phyloP scores from a whole-genome alignment of 2,329 filamentous ascomycete species.

The Paraphoma chrysanthemicola region DNA sequence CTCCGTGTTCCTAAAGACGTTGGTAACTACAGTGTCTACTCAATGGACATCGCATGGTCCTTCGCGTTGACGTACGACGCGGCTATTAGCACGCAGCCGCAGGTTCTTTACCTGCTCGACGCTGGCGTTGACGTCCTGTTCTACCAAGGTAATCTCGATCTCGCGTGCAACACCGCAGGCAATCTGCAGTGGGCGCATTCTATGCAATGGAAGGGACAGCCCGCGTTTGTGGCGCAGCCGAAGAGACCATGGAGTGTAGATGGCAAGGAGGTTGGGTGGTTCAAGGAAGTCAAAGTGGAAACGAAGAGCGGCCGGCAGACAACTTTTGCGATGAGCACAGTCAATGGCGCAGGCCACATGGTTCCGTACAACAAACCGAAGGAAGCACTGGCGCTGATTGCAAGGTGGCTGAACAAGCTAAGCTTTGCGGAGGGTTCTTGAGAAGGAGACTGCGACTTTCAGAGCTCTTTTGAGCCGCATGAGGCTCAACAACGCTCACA shows the following conservation, averaged over 20 bases:
- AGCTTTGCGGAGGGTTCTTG: slow-evolving; percentile 32
- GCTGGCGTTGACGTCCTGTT: slow-evolving; percentile 48
- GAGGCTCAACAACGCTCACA: neutral
- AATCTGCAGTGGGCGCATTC: slow-evolving; percentile 50
- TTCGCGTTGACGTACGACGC: slow-evolving; percentile 39
- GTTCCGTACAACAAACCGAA: slow-evolving; percentile 46
- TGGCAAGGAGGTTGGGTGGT: slow-evolving; percentile 40
- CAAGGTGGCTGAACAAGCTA: slow-evolving; percentile 37
- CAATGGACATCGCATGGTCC: slow-evolving; percentile 29
- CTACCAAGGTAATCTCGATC: slow-evolving; percentile 51
- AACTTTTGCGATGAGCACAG: slow-evolving; percentile 44
- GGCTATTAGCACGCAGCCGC: slow-evolving; percentile 39
- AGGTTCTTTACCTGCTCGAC: slow-evolving; percentile 45
- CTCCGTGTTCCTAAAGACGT: slow-evolving; percentile 42
- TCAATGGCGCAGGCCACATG: slow-evolving; percentile 53
- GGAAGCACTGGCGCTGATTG: slow-evolving; percentile 38
- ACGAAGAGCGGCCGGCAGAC: slow-evolving; percentile 35
- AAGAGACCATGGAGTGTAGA: slow-evolving; percentile 34
- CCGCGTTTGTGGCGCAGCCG: slow-evolving; percentile 48
- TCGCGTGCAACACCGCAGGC: slow-evolving; percentile 52
- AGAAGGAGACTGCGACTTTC: neutral
- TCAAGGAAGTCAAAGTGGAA: slow-evolving; percentile 41
- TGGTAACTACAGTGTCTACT: slow-evolving; percentile 39
- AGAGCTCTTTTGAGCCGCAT: neutral
- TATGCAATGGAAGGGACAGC: slow-evolving; percentile 55